A percentile compares a stretch with the other conserved stretches of the same genome.
These are phyloP conservation scores for Diplodia corticola DNA, from an alignment of 2,329 filamentous ascomycete species.

Conservation along the genomic window DNA sequence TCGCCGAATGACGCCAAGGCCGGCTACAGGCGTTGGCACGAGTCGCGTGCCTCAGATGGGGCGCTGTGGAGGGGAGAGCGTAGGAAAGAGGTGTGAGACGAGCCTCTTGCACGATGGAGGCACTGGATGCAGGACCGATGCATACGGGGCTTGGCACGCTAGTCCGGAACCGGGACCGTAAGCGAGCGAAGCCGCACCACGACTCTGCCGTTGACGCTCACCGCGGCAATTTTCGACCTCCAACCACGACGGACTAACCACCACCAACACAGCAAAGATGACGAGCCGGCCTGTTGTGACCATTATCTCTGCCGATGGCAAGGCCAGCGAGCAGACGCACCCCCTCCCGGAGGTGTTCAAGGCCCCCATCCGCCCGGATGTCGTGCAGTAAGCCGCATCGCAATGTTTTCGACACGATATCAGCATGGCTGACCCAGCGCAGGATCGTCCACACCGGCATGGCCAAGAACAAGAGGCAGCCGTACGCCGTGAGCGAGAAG, in stretches of 20 bases:
- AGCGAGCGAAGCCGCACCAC: conserved; percentile 19
- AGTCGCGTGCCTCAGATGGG: conserved; percentile 1
- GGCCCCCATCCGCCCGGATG: conserved; percentile 96
- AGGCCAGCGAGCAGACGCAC: conserved; percentile 83
- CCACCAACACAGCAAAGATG: conserved; percentile 26
- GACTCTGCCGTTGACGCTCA: neutral
- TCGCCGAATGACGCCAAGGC: conserved; percentile 3
- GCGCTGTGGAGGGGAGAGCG: neutral
- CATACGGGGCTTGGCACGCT: conserved; percentile 3
- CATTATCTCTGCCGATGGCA: conserved; percentile 95
- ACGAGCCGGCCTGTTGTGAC: conserved; percentile 96
- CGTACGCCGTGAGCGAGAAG: conserved; percentile 99
- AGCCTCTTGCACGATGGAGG: neutral
- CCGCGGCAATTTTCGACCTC: conserved; percentile 17
- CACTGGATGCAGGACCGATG: conserved; percentile 2
- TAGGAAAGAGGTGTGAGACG: neutral
- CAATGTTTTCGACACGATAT: conserved; percentile 4
- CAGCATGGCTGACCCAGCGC: conserved; percentile 39
- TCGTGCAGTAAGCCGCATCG: conserved; percentile 76
- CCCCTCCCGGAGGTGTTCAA: conserved; percentile 96
- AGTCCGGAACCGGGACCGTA: neutral
- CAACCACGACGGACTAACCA: conserved; percentile 23
- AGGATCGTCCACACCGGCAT: conserved; percentile 91
- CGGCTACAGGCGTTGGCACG: neutral
- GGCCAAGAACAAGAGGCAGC: conserved; percentile 99